A percentile compares a stretch with the other conserved stretches of the same genome.
These are phyloP conservation scores for Chloris gayana DNA, from an alignment of 176 grass and related monocot genomes.

Conservation along the genomic window DNA sequence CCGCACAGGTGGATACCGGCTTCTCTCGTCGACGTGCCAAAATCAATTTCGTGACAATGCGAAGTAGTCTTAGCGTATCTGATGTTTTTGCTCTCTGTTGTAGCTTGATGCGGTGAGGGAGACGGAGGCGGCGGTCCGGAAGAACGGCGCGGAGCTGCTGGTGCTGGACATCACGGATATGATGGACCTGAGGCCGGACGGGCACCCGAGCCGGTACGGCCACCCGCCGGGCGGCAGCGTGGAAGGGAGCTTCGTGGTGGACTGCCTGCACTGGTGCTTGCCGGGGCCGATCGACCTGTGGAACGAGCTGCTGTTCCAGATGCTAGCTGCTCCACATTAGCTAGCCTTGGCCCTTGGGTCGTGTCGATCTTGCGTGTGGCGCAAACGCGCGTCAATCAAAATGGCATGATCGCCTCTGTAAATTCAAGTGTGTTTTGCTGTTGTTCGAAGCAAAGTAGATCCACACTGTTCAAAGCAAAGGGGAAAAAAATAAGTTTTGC, in stretches of 20 bases:
- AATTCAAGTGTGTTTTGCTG: not conserved
- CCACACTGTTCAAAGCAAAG: not conserved
- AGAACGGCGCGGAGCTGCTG: constrained; percentile 34
- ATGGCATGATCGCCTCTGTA: not conserved
- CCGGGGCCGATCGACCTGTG: constrained; percentile 68
- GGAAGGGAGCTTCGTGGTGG: constrained; percentile 46
- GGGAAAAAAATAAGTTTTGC: not conserved
- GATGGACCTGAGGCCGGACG: constrained; percentile 77
- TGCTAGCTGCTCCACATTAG: constrained; percentile 19
- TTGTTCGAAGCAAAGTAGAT: not conserved
- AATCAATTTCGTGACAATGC: no score
- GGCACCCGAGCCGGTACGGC: constrained; percentile 70
- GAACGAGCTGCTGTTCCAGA: constrained; percentile 57
- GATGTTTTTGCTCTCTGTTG: not conserved
- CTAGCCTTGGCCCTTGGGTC: not conserved
- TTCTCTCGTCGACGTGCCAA: not conserved
- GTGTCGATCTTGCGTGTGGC: not conserved
- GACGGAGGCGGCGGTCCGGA: constrained; percentile 26
- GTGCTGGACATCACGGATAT: constrained; percentile 63
- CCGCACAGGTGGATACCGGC: constrained; percentile 25
- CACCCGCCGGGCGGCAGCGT: constrained; percentile 57
- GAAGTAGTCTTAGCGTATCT: not conserved
- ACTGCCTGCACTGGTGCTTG: constrained; percentile 82
- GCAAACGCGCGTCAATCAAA: not conserved
- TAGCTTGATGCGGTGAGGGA: constrained; percentile 44